Conservation (phyloP, 768 basidiomycete genomes). For the Harrya chromipes region DNA sequence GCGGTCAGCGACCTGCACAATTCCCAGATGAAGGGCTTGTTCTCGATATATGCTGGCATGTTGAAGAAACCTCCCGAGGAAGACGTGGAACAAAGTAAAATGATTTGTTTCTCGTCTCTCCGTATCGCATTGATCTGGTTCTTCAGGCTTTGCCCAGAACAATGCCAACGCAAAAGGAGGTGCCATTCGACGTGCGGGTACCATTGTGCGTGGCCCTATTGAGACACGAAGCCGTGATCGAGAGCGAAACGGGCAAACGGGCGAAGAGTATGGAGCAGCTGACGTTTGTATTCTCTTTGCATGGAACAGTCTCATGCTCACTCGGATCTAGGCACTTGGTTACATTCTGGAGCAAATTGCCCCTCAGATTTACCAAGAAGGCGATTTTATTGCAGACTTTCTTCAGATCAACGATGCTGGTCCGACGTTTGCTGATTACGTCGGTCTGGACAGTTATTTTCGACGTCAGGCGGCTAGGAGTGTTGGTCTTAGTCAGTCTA, state of each 20-base stretch:
- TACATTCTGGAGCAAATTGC: constrained; percentile 74
- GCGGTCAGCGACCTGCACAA: constrained; percentile 79
- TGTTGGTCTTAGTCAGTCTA: constrained; percentile 61
- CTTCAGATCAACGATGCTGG: constrained; percentile 86
- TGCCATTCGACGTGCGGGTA: constrained; percentile 79
- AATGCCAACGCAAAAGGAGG: constrained; percentile 41
- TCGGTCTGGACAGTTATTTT: constrained; percentile 92
- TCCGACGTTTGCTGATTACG: constrained; percentile 93
- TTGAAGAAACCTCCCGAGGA: constrained; percentile 73
- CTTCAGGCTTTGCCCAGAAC: constrained; percentile 42
- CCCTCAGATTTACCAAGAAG: constrained; percentile 75
- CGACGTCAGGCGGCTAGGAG: constrained; percentile 82
- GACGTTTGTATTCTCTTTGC: constrained; percentile 49
- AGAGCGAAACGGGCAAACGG: constrained; percentile 49
- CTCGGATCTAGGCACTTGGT: constrained; percentile 58
- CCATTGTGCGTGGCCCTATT: constrained; percentile 75
- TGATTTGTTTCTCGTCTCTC: background rate
- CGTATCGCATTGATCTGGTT: background rate
- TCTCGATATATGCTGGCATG: constrained; percentile 53
- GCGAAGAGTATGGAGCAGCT: constrained; percentile 63
- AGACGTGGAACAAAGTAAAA: constrained; percentile 66
- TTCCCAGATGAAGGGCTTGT: constrained; percentile 72
- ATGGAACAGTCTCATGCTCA: background rate
- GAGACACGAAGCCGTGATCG: constrained; percentile 47
- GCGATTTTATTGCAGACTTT: constrained; percentile 88